Conservation (phyloP, 1,139 yeast genomes). For the Saccharomyces pastorianus region DNA sequence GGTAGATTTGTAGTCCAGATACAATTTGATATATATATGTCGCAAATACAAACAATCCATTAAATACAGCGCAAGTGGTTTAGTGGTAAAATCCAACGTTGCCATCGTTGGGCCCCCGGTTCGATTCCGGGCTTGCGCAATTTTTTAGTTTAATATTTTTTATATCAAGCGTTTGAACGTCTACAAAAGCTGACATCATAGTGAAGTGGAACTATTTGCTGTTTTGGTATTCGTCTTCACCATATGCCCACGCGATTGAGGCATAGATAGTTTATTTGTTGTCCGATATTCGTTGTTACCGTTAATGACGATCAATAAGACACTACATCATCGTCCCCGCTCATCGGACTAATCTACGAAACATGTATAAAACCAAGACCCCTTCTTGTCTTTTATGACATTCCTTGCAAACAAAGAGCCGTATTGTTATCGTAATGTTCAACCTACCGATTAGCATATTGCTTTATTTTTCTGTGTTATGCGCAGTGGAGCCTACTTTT, state of each 20-base stretch:
- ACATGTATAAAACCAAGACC: not conserved
- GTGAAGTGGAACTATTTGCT: not conserved
- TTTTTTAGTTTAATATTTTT: not conserved
- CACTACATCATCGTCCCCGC: too few relatives aligned
- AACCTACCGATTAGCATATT: not conserved
- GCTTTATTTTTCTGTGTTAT: not conserved
- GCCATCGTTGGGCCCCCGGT: constrained; percentile 38
- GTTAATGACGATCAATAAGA: not conserved
- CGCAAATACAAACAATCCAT: not conserved
- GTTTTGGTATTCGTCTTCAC: too few relatives aligned
- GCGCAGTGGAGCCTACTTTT: not conserved
- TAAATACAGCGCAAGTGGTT: constrained; percentile 5
- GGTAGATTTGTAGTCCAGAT: too few relatives aligned
- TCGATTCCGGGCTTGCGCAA: constrained; percentile 49
- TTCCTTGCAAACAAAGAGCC: too few relatives aligned
- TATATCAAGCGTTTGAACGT: too few relatives aligned
- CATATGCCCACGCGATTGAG: too few relatives aligned
- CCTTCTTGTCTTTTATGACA: too few relatives aligned
- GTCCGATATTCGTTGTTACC: not conserved
- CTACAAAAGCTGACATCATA: too few relatives aligned
- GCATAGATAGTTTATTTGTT: too few relatives aligned
- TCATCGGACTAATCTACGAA: not conserved
- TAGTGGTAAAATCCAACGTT: constrained; percentile 4
- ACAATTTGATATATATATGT: not conserved
- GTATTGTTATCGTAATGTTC: not conserved